Conservation (phyloP, 2,329 filamentous ascomycete species). For the Beauveria sp. region DNA sequence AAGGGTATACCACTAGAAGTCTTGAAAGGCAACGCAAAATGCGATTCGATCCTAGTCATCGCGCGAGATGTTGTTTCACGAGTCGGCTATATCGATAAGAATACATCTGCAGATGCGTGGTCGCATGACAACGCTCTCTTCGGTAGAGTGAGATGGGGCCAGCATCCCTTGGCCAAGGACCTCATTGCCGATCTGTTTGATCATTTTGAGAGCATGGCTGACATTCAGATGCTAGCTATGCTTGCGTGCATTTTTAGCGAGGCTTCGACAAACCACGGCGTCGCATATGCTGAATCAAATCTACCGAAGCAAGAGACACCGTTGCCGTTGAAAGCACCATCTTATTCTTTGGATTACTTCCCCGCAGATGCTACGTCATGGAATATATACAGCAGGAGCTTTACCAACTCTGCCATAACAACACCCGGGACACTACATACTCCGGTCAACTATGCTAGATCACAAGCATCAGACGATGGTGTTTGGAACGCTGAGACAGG, state of each 20-base stretch:
- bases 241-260: constrained; percentile 63
- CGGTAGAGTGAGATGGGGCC: constrained; percentile 61
- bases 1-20: constrained; percentile 67
- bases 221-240: constrained; percentile 66
- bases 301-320: constrained; percentile 54
- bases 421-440: constrained; percentile 52
- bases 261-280: constrained; percentile 44
- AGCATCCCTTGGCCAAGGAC: constrained; percentile 54
- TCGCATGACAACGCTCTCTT: constrained; percentile 27
- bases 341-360: constrained; percentile 61
- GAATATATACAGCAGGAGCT: constrained; percentile 43
- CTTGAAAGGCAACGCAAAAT: constrained; percentile 43
- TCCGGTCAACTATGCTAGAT: constrained; percentile 45
- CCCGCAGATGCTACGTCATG: constrained; percentile 49
- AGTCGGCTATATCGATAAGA: constrained; percentile 16
- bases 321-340: constrained; percentile 56
- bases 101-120: constrained; percentile 12
- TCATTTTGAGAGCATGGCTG: constrained; percentile 54
- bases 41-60: constrained; percentile 59
- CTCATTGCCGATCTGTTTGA: constrained; percentile 55
- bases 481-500: constrained; percentile 45
- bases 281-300: constrained; percentile 50
- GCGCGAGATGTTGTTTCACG: constrained; percentile 53
- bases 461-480: constrained; percentile 49
- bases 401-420: constrained; percentile 45